Percentiles rank a stretch among this genome's conserved stretches.
phyloP scores from a whole-genome alignment of 208 protist genomes.

The Trypanosoma lewisi region DNA sequence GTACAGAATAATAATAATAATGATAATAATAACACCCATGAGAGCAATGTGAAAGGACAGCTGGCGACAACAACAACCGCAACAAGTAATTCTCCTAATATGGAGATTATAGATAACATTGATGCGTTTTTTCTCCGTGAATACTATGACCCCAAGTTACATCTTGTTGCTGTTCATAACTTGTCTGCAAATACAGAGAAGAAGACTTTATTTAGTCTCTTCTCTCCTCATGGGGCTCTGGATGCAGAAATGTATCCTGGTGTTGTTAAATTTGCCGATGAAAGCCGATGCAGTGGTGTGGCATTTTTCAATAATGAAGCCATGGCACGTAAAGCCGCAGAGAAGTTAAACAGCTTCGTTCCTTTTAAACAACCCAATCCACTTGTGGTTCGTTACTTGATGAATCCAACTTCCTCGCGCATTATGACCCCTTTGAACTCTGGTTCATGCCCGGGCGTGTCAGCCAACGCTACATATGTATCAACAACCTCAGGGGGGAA shows the following conservation, averaged over 20 bases:
- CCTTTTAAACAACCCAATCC: slow-evolving; percentile 50
- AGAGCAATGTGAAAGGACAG: too few relatives aligned
- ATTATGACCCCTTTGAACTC: not conserved
- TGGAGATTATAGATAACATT: slow-evolving; percentile 23
- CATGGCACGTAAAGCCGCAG: slow-evolving; percentile 63
- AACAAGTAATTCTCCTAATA: not conserved
- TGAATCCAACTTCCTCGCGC: not conserved
- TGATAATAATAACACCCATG: not conserved
- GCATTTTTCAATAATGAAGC: slow-evolving; percentile 54
- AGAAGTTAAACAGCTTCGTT: slow-evolving; percentile 64
- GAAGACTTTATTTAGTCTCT: slow-evolving; percentile 51
- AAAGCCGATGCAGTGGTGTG: slow-evolving; percentile 54
- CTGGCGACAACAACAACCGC: too few relatives aligned
- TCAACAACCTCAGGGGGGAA: not conserved
- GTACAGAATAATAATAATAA: not conserved
- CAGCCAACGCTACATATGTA: not conserved
- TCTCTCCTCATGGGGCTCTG: slow-evolving; percentile 70
- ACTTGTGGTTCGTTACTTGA: slow-evolving; percentile 51
- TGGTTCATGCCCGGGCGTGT: not conserved
- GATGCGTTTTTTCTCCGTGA: slow-evolving; percentile 55
- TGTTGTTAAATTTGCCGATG: slow-evolving; percentile 42
- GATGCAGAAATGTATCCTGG: slow-evolving; percentile 47
- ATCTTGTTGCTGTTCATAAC: slow-evolving; percentile 74
- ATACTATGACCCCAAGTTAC: slow-evolving; percentile 30
- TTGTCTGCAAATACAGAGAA: slow-evolving; percentile 44